Evolutionary conservation across 768 basidiomycete genomes (phyloP), one percentile per base, ranked within the genome.

Genomic region (Lentinus brumalis): DNA sequence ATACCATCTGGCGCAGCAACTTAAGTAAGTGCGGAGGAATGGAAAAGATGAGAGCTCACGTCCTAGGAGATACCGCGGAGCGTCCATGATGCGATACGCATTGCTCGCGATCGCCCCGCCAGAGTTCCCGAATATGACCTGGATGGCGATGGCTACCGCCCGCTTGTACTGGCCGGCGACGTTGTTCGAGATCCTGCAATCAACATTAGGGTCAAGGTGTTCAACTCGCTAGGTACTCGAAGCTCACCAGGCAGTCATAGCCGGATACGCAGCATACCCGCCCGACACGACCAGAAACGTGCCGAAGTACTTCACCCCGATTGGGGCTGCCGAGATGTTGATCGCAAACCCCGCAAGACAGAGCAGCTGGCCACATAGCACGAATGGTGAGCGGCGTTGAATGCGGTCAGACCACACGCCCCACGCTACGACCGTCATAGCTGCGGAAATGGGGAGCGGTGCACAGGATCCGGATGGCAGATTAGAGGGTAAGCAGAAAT

Each of bases 151-250:
- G 3, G 84, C 86, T 11, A 86, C 76, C 12, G 73, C 88, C 3
- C 88, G 86, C 69, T 89, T 90, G 69, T 86, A 89, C 60, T 87
- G 86, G 0, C 88, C 88, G 0, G 81, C 73, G 12, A 88, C 76
- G 63, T 90, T 88, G 65, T 86, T 87, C 29, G 83, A 84, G 5
- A 86, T 73, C 65, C 65, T 66, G 31, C 35, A 6, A 35, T 11
- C 35, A 35, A 11, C 1, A 1, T 11, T 11, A 7, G 7, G 11
- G 35, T 35, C 35, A 35, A 1, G 21, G 1, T 26, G 21, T 26
- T 2, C 2, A 26, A 47, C 3, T n/a, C n/a, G 14, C 18, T 16
- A 8, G 15, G 21, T 9, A 29, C 46, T 29, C 26, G 2, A 15
- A 7, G 29, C 41, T 31, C 30, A 66, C 88, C 88, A 91, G 21